Percentiles rank a stretch among this genome's conserved stretches.
These are phyloP conservation scores for Acanthochlamys bracteata DNA, from an alignment of 106 monocot species.

Conservation along the genomic window DNA sequence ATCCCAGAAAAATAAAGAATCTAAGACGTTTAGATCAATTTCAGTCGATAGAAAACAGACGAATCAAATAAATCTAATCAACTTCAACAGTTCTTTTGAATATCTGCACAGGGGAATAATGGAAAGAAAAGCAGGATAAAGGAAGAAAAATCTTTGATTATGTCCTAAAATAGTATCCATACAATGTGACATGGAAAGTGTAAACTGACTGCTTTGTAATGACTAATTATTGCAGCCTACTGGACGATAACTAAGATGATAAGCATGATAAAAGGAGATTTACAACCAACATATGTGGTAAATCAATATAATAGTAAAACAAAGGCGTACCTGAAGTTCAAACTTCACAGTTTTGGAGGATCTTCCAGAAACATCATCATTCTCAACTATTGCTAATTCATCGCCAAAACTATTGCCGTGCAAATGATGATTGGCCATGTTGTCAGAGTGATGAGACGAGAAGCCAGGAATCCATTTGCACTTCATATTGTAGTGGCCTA, in stretches of 20 bases:
- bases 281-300: neutral
- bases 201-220: no score
- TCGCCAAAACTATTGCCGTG: conserved; percentile 40
- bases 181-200: no score
- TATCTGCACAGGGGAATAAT: no score
- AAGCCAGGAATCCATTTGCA: conserved; percentile 53
- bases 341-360: conserved; percentile 64
- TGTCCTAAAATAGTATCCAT: no score
- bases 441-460: conserved; percentile 17
- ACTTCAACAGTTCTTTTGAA: no score
- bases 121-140: no score
- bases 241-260: neutral
- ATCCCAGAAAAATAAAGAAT: no score
- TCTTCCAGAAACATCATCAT: conserved; percentile 24
- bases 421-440: conserved; percentile 16
- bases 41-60: no score
- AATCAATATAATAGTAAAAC: neutral
- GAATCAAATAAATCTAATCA: no score
- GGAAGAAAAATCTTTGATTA: no score
- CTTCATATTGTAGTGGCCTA: conserved; percentile 76
- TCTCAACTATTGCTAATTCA: conserved; percentile 57
- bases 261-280: neutral
- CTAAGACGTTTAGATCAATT: no score
- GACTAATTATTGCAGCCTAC: neutral
- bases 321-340: conserved; percentile 76